These are phyloP conservation scores for Roridomyces roridus DNA, from an alignment of 768 basidiomycete genomes.

Conservation along the genomic window DNA sequence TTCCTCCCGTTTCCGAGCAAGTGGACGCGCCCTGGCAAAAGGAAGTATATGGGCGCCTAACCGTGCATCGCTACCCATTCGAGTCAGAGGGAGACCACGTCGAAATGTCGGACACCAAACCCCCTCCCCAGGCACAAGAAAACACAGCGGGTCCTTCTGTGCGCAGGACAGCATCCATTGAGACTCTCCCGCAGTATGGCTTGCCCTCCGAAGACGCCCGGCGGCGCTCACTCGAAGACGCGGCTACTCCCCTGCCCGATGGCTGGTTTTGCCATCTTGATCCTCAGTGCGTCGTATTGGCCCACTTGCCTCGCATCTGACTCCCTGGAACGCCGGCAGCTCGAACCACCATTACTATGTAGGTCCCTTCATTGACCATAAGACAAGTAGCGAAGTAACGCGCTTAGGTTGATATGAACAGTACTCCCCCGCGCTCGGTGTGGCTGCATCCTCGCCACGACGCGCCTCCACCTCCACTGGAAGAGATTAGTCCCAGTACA, in stretches of 20 bases:
- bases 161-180: constrained; percentile 16
- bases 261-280: constrained; percentile 24
- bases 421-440: constrained; percentile 17
- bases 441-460: constrained; percentile 21
- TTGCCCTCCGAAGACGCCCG: constrained; percentile 9
- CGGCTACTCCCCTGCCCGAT: constrained; percentile 15
- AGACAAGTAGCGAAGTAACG: too few relatives aligned
- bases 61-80: too few relatives aligned
- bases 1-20: too few relatives aligned
- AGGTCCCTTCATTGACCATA: not conserved
- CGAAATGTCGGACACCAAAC: constrained; percentile 8
- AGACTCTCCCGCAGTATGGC: constrained; percentile 21
- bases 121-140: not conserved
- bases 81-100: too few relatives aligned
- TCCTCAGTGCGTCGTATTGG: constrained; percentile 3
- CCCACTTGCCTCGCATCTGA: not conserved
- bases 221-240: constrained; percentile 22
- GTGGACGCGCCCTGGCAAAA: too few relatives aligned
- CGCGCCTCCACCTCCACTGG: not conserved
- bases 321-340: not conserved
- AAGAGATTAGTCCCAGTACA: not conserved
- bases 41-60: too few relatives aligned
- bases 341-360: constrained; percentile 26
- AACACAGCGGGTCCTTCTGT: not conserved
- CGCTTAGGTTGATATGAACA: constrained; percentile 24